Evolutionary conservation across 2,329 filamentous ascomycete genomes (phyloP), one percentile per base, ranked within the genome.

Genomic region (Fusarium gaditjirri): DNA sequence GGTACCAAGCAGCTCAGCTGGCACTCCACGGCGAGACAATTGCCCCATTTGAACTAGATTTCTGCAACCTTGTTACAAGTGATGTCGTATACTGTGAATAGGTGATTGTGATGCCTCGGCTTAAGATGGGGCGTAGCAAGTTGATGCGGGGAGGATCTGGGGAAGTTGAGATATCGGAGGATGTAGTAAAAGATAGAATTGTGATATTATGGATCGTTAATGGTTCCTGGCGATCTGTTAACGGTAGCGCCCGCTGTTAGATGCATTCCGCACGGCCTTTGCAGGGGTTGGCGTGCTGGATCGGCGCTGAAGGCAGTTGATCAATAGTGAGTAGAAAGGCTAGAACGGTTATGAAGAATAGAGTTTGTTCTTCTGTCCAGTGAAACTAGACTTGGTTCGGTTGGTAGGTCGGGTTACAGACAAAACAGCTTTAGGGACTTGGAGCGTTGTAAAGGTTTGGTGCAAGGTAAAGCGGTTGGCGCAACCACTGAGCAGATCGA

Each of bases 71-170:
- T 44, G 13, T 14, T 17, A 29, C 36, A 47, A 29, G 13, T 23
- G 31, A 49, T 16, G 36, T 5, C 13, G 7, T 49, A 57, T 47
- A 5, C 16, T 3, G n/a, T 3, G 1, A 53, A 39, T 19, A 39
- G 50, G 35, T n/a, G 23, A 36, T 27, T 25, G 43, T 50, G 50
- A 63, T 72, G 65, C 65, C 69, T 62, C 60, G 65, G 65, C 54
- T 41, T 42, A 8, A 53, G 17, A 25, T 25, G 23, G 41, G 60
- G 35, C 56, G 55, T 39, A 53, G 42, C 29, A 31, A 25, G 33
- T 58, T 36, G 35, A 42, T 31, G 54, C 25, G 55, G 53, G 39
- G 55, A 39, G 25, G 31, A 63, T 58, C 55, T 68, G 60, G 68
- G 62, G 70, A 70, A 55, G 53, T 61, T 25, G 38, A 19, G 39